These are phyloP conservation scores for Coemansia sp. DNA, from an alignment of 192 early-diverging fungal genomes.

Conservation along the genomic window DNA sequence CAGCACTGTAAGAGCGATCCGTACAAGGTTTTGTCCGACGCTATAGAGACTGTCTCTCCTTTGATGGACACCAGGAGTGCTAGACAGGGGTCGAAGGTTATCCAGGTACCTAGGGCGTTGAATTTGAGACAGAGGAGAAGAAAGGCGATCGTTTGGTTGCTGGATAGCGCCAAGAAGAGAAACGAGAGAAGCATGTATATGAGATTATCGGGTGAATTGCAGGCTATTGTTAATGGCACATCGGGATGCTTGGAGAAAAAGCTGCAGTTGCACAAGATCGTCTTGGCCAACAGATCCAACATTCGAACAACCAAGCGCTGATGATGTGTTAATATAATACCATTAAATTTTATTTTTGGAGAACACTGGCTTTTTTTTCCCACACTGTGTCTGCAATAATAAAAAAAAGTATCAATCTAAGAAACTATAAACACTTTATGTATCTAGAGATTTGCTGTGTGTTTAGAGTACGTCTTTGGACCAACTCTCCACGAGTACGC, in stretches of 20 bases:
- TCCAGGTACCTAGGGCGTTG: slow-evolving; percentile 77
- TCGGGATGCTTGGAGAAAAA: slow-evolving; percentile 73
- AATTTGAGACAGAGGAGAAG: slow-evolving; percentile 73
- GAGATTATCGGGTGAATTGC: slow-evolving; percentile 74
- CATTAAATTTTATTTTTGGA: not conserved
- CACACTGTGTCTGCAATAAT: not conserved
- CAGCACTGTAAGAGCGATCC: slow-evolving; percentile 65
- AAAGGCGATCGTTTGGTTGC: slow-evolving; percentile 83
- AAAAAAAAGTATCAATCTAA: not conserved
- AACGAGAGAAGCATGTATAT: slow-evolving; percentile 66
- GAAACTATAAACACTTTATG: too few relatives aligned
- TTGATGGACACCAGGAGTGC: slow-evolving; percentile 69
- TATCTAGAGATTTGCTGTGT: slow-evolving; percentile 22
- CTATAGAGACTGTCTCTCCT: slow-evolving; percentile 73
- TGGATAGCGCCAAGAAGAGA: slow-evolving; percentile 68
- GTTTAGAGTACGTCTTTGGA: slow-evolving; percentile 17
- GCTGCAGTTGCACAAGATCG: slow-evolving; percentile 73
- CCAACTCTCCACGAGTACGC: slow-evolving; percentile 30
- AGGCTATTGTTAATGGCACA: slow-evolving; percentile 75
- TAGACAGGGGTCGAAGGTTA: slow-evolving; percentile 79
- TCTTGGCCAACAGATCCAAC: slow-evolving; percentile 79
- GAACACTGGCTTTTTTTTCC: not conserved
- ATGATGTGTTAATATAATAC: not conserved
- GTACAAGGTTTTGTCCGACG: slow-evolving; percentile 63
- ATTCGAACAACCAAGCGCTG: slow-evolving; percentile 38